These are phyloP conservation scores for Plasmodium adleri DNA, from an alignment of 169 alveolate species.

Conservation along the genomic window DNA sequence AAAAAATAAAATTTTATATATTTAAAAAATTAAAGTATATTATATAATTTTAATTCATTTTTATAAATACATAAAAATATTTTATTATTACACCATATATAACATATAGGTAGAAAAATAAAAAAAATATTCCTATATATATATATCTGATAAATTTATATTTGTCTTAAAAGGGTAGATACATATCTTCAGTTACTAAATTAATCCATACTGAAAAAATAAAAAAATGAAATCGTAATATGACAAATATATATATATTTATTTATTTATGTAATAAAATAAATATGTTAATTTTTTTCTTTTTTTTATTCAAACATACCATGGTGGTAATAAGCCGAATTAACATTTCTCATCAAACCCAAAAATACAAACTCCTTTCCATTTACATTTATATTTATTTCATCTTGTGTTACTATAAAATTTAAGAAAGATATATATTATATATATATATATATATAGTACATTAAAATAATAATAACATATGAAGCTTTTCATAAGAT, in stretches of 20 bases:
- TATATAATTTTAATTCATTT: no score
- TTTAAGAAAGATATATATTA: not conserved
- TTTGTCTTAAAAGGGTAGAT: slow-evolving; percentile 36
- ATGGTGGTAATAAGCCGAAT: slow-evolving; percentile 39
- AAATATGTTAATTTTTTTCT: not conserved
- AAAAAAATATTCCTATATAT: not conserved
- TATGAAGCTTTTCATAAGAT: not conserved
- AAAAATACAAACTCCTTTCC: slow-evolving; percentile 44
- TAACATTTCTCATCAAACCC: slow-evolving; percentile 43
- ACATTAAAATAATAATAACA: not conserved
- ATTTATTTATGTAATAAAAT: no score
- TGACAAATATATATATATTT: no score
- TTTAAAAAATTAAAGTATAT: no score
- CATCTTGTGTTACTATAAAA: slow-evolving; percentile 15
- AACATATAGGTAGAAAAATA: no score
- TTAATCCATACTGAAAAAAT: slow-evolving; percentile 57
- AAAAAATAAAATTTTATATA: no score
- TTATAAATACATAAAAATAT: no score
- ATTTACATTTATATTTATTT: slow-evolving; percentile 21
- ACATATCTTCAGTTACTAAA: slow-evolving; percentile 57
- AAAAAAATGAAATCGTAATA: slow-evolving; percentile 2
- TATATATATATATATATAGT: not conserved
- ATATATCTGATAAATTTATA: not conserved
- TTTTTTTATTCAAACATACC: slow-evolving; percentile 18
- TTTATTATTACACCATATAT: no score